phyloP scores from a whole-genome alignment of 2,329 filamentous ascomycete genomes.

The Xylaria sp. region DNA sequence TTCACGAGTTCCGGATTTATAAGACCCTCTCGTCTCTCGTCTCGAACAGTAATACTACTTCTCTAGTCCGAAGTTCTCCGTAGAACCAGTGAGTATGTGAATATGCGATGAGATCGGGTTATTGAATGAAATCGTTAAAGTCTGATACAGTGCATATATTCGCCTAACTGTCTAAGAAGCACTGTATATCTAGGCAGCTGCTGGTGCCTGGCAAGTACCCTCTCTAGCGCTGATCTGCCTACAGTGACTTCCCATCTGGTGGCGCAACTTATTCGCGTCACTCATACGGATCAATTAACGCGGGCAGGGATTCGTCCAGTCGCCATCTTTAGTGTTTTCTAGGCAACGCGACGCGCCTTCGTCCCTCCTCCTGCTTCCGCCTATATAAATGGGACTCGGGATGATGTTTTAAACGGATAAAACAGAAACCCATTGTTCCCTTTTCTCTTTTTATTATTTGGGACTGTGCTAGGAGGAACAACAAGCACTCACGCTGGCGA shows the following conservation, averaged over 20 bases:
- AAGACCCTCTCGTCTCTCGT: not conserved
- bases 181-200: not conserved
- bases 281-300: constrained; percentile 21
- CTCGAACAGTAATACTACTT: not conserved
- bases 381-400: not conserved
- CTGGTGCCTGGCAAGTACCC: too few species aligned
- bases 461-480: not conserved
- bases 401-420: not conserved
- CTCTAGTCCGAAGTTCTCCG: too few species aligned
- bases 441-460: not conserved
- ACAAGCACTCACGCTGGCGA: constrained; percentile 24
- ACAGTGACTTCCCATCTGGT: not conserved
- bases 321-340: not conserved
- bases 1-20: not conserved
- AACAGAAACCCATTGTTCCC: not conserved
- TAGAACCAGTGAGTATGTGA: too few species aligned
- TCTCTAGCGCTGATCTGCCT: not conserved
- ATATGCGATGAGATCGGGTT: too few species aligned
- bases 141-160: not conserved
- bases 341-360: constrained; percentile 14
- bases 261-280: constrained; percentile 21
- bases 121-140: not conserved
- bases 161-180: not conserved
- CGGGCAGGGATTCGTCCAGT: constrained; percentile 4
- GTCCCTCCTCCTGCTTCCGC: not conserved